phyloP scores from a whole-genome alignment of 169 alveolate genomes.

The Cryptosporidium muris region DNA sequence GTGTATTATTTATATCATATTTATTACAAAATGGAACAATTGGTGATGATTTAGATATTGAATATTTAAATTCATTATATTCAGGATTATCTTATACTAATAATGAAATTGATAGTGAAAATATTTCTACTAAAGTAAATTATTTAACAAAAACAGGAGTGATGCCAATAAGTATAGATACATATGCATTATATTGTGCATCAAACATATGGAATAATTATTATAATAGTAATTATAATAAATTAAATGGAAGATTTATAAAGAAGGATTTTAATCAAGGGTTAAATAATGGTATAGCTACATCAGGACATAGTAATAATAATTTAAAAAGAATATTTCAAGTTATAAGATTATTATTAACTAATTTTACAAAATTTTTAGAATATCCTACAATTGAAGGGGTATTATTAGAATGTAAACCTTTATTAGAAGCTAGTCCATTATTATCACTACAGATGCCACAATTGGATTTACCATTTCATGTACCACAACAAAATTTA shows the following conservation, averaged over 20 bases:
- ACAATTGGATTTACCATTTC: too few relatives aligned
- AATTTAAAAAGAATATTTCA: background rate
- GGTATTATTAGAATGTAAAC: background rate
- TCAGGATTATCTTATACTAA: too few relatives aligned
- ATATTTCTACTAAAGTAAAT: too few relatives aligned
- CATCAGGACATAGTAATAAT: background rate
- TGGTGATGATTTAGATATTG: constrained; percentile 6
- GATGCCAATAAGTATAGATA: constrained; percentile 32
- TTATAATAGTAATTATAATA: background rate
- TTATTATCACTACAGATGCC: too few relatives aligned
- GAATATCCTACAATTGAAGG: constrained; percentile 3
- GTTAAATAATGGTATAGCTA: background rate
- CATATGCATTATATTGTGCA: constrained; percentile 40
- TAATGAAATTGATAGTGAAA: too few relatives aligned
- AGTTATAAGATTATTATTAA: constrained; percentile 8
- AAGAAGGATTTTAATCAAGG: background rate
- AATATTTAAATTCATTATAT: background rate
- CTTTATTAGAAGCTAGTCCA: too few relatives aligned
- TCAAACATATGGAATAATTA: constrained; percentile 48
- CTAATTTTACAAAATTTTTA: constrained; percentile 11
- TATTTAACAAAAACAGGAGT: constrained; percentile 25
- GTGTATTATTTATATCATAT: constrained; percentile 29
- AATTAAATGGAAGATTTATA: background rate
- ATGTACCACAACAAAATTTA: too few relatives aligned
- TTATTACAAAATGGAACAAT: constrained; percentile 40